Evolutionary conservation across 2,329 filamentous ascomycete genomes (phyloP).

Genomic region (Clonostachys solani): DNA sequence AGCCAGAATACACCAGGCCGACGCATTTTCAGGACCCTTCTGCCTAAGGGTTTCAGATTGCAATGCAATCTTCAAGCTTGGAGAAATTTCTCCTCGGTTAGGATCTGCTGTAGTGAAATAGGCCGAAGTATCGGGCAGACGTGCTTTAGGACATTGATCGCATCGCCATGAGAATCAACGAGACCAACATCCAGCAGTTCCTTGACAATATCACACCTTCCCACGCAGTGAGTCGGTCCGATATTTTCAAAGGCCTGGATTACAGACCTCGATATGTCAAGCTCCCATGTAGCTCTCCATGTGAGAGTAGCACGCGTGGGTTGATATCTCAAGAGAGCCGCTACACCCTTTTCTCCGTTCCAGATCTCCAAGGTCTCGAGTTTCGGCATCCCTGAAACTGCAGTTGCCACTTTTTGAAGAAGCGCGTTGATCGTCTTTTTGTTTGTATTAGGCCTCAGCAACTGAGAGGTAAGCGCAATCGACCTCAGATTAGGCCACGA

Average conservation of each 20-base stretch:
- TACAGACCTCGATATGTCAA: constrained; percentile 2
- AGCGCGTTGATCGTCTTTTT: constrained; percentile 10
- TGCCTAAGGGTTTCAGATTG: too few species aligned
- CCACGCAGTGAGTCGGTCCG: neutral
- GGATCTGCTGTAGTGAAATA: constrained; percentile 25
- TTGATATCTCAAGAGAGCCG: constrained; percentile 14
- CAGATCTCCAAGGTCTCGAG: constrained; percentile 23
- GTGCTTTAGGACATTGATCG: constrained; percentile 19
- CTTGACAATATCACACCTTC: neutral
- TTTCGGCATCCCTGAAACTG: constrained; percentile 18
- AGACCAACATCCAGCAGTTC: constrained; percentile 8
- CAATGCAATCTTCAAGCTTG: too few species aligned
- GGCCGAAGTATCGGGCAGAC: constrained; percentile 19
- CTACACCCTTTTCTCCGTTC: constrained; percentile 17
- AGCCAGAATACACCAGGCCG: too few species aligned
- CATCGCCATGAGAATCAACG: constrained; percentile 22
- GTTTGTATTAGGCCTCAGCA: constrained; percentile 10
- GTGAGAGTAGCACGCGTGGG: constrained; percentile 5
- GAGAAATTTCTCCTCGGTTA: constrained; percentile 12
- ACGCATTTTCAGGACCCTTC: too few species aligned
- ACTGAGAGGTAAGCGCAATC: constrained; percentile 20
- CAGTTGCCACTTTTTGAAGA: constrained; percentile 15
- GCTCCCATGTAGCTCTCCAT: constrained; percentile 6
- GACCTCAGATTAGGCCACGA: constrained; percentile 21
- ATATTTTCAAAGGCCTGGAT: constrained; percentile 11